These are phyloP conservation scores for Ganoderma leucocontextum DNA, from an alignment of 1,284 basidiomycete species.

Conservation along the genomic window DNA sequence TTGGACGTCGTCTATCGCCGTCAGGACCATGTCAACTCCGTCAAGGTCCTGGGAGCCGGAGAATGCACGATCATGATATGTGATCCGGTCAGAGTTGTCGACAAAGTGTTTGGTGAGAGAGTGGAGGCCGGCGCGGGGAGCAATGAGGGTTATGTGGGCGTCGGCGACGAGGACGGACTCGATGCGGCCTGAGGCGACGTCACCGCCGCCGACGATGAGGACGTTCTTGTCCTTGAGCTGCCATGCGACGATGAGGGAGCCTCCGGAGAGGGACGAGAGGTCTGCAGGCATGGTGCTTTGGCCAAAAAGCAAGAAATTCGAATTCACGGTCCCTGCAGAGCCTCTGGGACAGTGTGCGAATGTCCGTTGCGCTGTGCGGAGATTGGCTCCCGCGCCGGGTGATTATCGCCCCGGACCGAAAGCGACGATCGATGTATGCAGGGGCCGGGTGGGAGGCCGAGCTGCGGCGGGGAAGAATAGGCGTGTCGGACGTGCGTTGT, in stretches of 20 bases:
- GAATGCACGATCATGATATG: slow-evolving; percentile 78
- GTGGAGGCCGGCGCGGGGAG: slow-evolving; percentile 69
- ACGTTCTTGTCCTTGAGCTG: slow-evolving; percentile 84
- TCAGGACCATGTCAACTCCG: slow-evolving; percentile 90
- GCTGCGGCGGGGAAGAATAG: slow-evolving; percentile 3
- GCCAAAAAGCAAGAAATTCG: not conserved
- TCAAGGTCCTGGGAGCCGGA: slow-evolving; percentile 62
- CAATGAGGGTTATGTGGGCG: slow-evolving; percentile 69
- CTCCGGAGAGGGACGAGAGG: slow-evolving; percentile 49
- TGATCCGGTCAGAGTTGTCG: slow-evolving; percentile 62
- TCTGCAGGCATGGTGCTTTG: slow-evolving; percentile 28
- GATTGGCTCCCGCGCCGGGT: slow-evolving; percentile 14
- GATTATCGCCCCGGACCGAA: slow-evolving; percentile 23
- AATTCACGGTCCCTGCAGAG: not conserved
- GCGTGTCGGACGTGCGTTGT: slow-evolving; percentile 4
- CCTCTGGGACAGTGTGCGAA: not conserved
- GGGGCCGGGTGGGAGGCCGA: not conserved
- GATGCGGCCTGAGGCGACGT: slow-evolving; percentile 83
- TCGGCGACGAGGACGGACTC: slow-evolving; percentile 73
- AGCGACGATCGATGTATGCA: slow-evolving; percentile 24
- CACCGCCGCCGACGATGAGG: slow-evolving; percentile 90
- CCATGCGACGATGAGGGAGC: slow-evolving; percentile 87
- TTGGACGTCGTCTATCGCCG: slow-evolving; percentile 89
- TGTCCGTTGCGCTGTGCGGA: slow-evolving; percentile 1
- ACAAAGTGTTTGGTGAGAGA: slow-evolving; percentile 64